phyloP scores from a whole-genome alignment of 139 green algal genomes.

The Chlamydomonas sphaeroides region DNA sequence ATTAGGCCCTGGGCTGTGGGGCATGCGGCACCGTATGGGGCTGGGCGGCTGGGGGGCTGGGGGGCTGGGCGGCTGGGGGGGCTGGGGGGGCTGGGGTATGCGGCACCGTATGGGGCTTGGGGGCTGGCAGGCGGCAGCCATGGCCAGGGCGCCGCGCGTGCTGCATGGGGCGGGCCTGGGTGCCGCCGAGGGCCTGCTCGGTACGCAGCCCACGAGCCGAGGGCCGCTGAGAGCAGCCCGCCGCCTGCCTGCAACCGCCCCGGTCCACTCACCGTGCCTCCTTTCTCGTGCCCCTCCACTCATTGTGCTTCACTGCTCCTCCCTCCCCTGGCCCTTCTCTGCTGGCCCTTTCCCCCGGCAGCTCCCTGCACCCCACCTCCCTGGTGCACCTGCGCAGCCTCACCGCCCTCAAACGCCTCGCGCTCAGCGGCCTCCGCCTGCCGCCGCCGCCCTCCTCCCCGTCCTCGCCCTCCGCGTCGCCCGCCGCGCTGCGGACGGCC shows the following conservation, averaged over 20 bases:
- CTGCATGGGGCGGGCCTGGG: no score
- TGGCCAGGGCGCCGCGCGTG: no score
- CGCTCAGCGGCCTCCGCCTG: neutral
- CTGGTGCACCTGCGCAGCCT: constrained; percentile 15
- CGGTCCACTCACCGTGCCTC: neutral
- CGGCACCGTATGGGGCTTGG: no score
- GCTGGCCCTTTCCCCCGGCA: no score
- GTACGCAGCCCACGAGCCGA: no score
- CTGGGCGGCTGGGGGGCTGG: neutral
- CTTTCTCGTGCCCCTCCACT: no score
- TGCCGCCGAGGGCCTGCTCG: no score
- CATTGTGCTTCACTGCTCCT: neutral
- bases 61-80: no score
- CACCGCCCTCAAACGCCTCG: neutral
- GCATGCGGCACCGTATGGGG: neutral
- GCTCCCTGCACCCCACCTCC: constrained; percentile 3
- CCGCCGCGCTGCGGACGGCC: neutral
- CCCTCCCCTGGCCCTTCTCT: neutral
- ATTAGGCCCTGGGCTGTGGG: neutral
- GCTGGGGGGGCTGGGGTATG: no score
- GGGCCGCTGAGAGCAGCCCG: no score
- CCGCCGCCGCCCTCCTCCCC: neutral
- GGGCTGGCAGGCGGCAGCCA: no score
- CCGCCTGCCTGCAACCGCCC: neutral
- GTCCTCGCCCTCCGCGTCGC: neutral